Evolutionary conservation across 805 yeast genomes (phyloP).

Genomic region (Candida insectorum): DNA sequence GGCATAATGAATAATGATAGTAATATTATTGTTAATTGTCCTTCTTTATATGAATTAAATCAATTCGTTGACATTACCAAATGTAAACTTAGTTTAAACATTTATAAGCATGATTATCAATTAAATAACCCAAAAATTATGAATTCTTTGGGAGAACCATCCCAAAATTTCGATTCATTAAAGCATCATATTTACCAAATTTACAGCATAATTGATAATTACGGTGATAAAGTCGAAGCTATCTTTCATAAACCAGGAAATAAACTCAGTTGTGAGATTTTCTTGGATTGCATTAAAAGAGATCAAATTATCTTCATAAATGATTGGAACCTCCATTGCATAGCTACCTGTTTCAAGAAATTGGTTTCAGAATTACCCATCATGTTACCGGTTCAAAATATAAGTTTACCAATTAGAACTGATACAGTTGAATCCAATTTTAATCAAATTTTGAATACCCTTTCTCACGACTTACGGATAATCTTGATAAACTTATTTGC

Average conservation of each 20-base stretch:
- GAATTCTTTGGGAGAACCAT: conserved; percentile 5
- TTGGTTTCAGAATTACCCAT: conserved; percentile 55
- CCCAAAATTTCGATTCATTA: conserved; percentile 1
- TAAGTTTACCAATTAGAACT: conserved; percentile 53
- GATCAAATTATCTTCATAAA: conserved; percentile 51
- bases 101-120: conserved; percentile 65
- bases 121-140: conserved; percentile 29
- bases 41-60: conserved; percentile 52
- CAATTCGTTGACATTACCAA: conserved; percentile 68
- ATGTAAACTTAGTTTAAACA: conserved; percentile 70
- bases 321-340: conserved; percentile 55
- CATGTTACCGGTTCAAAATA: conserved; percentile 47
- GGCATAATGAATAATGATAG: background rate
- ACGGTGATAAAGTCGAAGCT: conserved; percentile 42
- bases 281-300: conserved; percentile 48
- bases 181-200: conserved; percentile 46
- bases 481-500: conserved; percentile 40
- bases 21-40: conserved; percentile 38
- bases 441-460: conserved; percentile 7
- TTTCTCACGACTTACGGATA: conserved; percentile 6
- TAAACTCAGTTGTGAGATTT: conserved; percentile 40
- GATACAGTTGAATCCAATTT: conserved; percentile 30
- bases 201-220: conserved; percentile 44
- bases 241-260: conserved; percentile 59
- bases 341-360: conserved; percentile 45